Base-by-base conservation (phyloP, 495 filamentous ascomycete genomes). In the Recurvomyces mirabilis region DNA sequence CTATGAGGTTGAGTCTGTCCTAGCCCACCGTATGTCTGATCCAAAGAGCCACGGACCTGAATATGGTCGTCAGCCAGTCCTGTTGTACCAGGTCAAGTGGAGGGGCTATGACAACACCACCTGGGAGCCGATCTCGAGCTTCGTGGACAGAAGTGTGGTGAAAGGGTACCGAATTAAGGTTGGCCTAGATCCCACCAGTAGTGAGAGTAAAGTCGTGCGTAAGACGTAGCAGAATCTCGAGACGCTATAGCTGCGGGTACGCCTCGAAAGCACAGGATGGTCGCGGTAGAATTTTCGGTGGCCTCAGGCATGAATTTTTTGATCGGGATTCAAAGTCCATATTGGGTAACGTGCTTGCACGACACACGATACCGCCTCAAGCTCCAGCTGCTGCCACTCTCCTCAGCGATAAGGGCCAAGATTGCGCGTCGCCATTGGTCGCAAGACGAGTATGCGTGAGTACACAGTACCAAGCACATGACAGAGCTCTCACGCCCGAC, bases 51-150 rank as follows among this genome's bases (percentile, higher is more conserved):
- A 53, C 20, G 37, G 25, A 10, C 14, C 22, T 14, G 44, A 47
- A 14, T 41, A 41, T 12, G 50, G 50, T 7, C 47, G 44, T 13
- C 19, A 24, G 15, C 50, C 50, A 7, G 45, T 48, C 9, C 43
- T 53, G 50, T 44, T 53, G n/a, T 53, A 53, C 20, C 30, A 41
- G 17, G 50, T 53, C 6, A 53, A 53, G 34, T 53, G 50, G 50
- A 40, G 48, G 19, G 50, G 50, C 2, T 53, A 39, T 20, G 24
- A 41, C 10, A 29, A 42, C 10, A 3, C 22, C 7, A 53, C 45
- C 19, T 47, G 50, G 50, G 50, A 53, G 45, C 50, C 50, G 17
- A 40, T 17, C 19, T 17, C 15, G 28, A 43, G 38, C 29, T 48
- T 53, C 33, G 45, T 21, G 14, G 45, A 48, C 18, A 22, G 6